Evolutionary conservation across 441 rosid genomes (phyloP), one percentile per base, ranked within the genome.

Genomic region (Jatropha podagrica): DNA sequence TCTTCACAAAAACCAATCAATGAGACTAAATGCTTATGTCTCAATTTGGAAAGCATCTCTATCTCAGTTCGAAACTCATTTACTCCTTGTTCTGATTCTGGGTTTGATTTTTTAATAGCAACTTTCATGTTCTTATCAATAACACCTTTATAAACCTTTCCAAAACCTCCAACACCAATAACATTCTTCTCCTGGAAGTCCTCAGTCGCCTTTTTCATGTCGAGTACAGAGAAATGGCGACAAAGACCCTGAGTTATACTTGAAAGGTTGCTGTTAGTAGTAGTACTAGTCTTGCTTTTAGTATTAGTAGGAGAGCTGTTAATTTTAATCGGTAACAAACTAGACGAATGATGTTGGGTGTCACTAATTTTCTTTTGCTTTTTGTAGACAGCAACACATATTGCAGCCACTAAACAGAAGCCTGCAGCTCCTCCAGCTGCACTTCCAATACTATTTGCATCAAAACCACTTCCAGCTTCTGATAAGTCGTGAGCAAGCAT

Each of bases 21-120:
- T 10, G 95, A 90, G 40, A 91, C 97, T 78, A 90, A 74, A 77
- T 91, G 94, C 80, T 87, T 92, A 82, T 92, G 97, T 62, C 97
- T 81, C 79, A 91, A 40, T 80, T 90, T 88, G 0, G 94, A 90
- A 65, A 90, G 92, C 87, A 92, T 90, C 79, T 89, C 91, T 18
- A 92, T 88, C 78, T 89, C 97, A 0, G 94, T 89, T 63, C 77
- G 79, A 81, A 92, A 90, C 78, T 92, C 95, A 62, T 86, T 81
- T 4, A 92, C 84, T 49, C 97, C 97, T 80, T 90, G 95, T 32
- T 92, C 95, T 5, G 97, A 92, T 14, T 84, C 78, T 0, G 94
- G 95, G 76, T 91, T 90, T 20, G 95, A 90, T 65, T 90, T 73
- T 69, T 90, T 92, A 60, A 92, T 80, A 11, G 95, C 94, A 4